These are phyloP conservation scores for Atkinsonella hypoxylon DNA, from an alignment of 2,329 filamentous ascomycete genomes.

Conservation along the genomic window DNA sequence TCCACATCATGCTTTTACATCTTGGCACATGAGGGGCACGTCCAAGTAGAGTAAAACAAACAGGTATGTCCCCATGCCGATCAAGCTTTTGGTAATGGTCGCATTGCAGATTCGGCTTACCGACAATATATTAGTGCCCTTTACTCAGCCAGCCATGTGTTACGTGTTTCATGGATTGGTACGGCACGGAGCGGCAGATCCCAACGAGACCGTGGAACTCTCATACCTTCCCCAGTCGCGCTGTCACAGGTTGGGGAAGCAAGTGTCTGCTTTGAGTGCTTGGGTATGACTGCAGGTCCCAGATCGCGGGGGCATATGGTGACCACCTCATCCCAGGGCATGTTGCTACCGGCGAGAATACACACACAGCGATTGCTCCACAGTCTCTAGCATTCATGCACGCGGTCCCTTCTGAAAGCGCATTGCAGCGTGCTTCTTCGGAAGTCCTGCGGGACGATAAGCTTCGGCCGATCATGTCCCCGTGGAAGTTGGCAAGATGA, in stretches of 20 bases:
- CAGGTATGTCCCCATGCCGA: neutral
- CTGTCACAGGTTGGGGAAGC: neutral
- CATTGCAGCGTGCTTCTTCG: too few relatives aligned
- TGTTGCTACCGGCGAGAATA: neutral
- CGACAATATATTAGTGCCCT: neutral
- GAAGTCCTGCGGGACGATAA: too few relatives aligned
- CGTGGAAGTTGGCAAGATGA: neutral
- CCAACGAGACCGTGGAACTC: neutral
- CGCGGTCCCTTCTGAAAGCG: neutral
- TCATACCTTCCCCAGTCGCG: neutral
- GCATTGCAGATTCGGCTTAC: neutral
- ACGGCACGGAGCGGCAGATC: neutral
- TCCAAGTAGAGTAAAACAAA: neutral
- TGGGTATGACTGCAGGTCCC: neutral
- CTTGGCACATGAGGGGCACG: neutral
- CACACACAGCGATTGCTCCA: neutral
- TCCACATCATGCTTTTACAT: neutral
- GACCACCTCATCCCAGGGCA: neutral
- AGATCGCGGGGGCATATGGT: neutral
- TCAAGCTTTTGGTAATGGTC: slow-evolving; percentile 1
- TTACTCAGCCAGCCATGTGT: neutral
- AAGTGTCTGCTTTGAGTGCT: neutral
- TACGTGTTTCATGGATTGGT: neutral
- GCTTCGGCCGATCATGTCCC: neutral
- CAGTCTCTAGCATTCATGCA: neutral